Percentiles rank a stretch among this genome's conserved stretches.
Evolutionary conservation across 495 filamentous ascomycete genomes (phyloP).

Genomic region (Aspergillus bridgeri): DNA sequence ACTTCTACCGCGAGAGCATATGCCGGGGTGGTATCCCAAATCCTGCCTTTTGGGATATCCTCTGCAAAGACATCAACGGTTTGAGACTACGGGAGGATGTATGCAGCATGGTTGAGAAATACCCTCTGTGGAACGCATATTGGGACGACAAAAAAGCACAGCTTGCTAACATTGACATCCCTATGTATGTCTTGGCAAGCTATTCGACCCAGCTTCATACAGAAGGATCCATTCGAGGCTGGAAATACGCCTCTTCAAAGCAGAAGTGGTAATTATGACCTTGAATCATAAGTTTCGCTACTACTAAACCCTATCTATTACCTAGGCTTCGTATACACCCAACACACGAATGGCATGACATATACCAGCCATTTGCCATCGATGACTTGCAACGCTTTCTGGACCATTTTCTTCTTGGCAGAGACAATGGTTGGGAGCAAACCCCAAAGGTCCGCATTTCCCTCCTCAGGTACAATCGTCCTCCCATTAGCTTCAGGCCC

Average conservation of each 20-base stretch:
- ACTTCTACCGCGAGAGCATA: too few relatives aligned
- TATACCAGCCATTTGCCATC: conserved; percentile 14
- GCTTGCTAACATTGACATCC: conserved; percentile 21
- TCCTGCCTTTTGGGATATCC: too few relatives aligned
- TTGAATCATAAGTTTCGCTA: too few relatives aligned
- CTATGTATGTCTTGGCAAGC: conserved; percentile 22
- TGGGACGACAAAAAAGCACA: background rate
- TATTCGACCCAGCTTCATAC: conserved; percentile 8
- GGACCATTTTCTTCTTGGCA: conserved; percentile 29
- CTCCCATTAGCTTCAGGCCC: conserved; percentile 6
- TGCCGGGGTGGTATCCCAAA: too few relatives aligned
- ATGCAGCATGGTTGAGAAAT: background rate
- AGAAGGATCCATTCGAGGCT: background rate
- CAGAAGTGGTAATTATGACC: conserved; percentile 10
- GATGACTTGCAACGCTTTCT: conserved; percentile 24
- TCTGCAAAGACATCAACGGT: too few relatives aligned
- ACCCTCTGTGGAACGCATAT: too few relatives aligned
- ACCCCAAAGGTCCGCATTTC: conserved; percentile 29
- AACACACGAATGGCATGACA: conserved; percentile 22
- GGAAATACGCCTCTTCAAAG: background rate
- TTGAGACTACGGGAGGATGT: too few relatives aligned
- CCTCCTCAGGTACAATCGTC: conserved; percentile 14
- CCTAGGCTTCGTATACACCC: conserved; percentile 18
- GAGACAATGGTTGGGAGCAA: conserved; percentile 32
- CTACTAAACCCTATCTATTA: too few relatives aligned